phyloP scores from a whole-genome alignment of 2,329 filamentous ascomycete genomes.

The Claviceps capensis region DNA sequence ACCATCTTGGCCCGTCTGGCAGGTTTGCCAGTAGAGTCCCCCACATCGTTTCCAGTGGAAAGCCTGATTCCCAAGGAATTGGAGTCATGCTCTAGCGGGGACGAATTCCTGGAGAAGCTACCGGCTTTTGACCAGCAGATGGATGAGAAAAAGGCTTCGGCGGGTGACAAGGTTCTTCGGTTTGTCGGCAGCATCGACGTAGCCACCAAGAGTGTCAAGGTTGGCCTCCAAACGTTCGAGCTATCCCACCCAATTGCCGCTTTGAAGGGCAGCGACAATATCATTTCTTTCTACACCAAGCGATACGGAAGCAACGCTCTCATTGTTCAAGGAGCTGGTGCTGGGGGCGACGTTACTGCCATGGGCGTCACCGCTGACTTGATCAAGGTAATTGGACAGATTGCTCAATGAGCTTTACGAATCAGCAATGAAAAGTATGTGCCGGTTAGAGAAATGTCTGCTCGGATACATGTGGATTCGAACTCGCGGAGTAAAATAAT shows the following conservation, averaged over 20 bases:
- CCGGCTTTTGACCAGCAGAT: constrained; percentile 79
- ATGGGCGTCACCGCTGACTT: constrained; percentile 96
- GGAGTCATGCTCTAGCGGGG: constrained; percentile 59
- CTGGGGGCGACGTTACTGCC: constrained; percentile 87
- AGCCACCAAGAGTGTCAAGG: constrained; percentile 66
- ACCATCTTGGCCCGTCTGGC: constrained; percentile 84
- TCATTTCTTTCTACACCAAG: constrained; percentile 97
- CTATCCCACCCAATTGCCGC: constrained; percentile 82
- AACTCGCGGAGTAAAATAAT: neutral
- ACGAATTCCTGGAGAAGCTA: constrained; percentile 74
- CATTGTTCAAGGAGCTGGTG: constrained; percentile 88
- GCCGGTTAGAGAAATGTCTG: too few species aligned
- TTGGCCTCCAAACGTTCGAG: constrained; percentile 83
- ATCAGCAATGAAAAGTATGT: too few species aligned
- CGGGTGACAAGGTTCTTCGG: constrained; percentile 78
- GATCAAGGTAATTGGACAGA: constrained; percentile 69
- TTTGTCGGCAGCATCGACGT: constrained; percentile 93
- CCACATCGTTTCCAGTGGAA: constrained; percentile 85
- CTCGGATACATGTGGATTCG: neutral
- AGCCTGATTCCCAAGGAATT: constrained; percentile 83
- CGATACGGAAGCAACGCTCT: constrained; percentile 83
- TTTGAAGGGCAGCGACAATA: constrained; percentile 95
- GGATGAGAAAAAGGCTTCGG: constrained; percentile 75
- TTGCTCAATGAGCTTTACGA: constrained; percentile 27
- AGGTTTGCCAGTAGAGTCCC: constrained; percentile 68